Evolutionary conservation across 176 grass and related monocot genomes (phyloP), one percentile per base, ranked within the genome.

Genomic region (Triticum aestivum): DNA sequence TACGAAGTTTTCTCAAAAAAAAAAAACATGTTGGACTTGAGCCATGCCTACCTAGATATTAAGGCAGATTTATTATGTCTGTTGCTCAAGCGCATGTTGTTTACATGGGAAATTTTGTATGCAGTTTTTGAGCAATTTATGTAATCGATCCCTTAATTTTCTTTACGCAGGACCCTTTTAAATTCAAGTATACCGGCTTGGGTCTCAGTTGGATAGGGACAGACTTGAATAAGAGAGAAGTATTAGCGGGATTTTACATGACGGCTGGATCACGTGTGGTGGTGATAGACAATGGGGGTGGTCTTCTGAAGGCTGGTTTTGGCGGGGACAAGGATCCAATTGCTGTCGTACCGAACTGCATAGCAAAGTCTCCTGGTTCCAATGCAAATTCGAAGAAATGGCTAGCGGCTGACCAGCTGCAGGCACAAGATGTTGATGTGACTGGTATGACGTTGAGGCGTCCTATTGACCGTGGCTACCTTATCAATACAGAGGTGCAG

Each of bases 381-480:
- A 73, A 70, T 26, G 17, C 44, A 23, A 82, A 39, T 39, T 93
- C 87, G 17, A 95, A 94, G 59, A 92, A 89, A 83, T 98, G 96
- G 96, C 75, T 98, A 21, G 91, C 89, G 1, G 96, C 88, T 11
- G 96, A 98, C 67, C 92, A 98, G 21, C 92, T 98, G 7, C 93
- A 87, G 75, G 90, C 91, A 3, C 84, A 88, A 17, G 96, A 96
- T 58, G 73, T 94, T 1, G 93, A 98, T 61, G 88, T 94, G 18
- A 91, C 93, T 39, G 87, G 93, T 4, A 89, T 98, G 82, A 86
- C 92, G 4, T 45, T 98, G 33, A 94, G 89, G 77, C 92, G 96
- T 18, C 96, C 96, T 70, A 88, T 96, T 34, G 96, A 98, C 70
- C 93, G 96, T 39, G 96, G 96, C n/a, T 98, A 98, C 75, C 84